Base-by-base conservation (phyloP, 371 early-diverging fungal genomes). In the Gilbertella persicaria region DNA sequence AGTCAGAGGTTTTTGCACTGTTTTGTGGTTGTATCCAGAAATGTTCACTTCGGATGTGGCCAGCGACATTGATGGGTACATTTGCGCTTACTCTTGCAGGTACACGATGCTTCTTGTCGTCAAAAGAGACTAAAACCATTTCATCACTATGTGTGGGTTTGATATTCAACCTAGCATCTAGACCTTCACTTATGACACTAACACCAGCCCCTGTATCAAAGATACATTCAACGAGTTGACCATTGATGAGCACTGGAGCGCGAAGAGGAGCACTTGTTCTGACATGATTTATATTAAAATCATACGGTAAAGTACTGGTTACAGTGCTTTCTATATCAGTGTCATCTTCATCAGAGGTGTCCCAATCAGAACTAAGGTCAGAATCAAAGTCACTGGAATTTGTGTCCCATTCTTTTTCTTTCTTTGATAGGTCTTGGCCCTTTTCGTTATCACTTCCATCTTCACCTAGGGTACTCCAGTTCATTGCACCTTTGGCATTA, bases 1-100 rank as follows among this genome's bases (percentile, higher is more conserved):
- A 28, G 14, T 25, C 25, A 2, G 16, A 3, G 4, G 25, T 16
- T 3, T 44, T 28, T 0, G 10, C 0, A 1, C 2, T 16, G n/a
- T 4, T 5, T 9, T 10, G 16, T 2, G 14, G 14, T 7, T 44
- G 45, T 10, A 44, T 44, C 12, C 45, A 44, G 0, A 44, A 16
- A 16, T 44, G 45, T n/a, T 44, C 45, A 1, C 14, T 5, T 2
- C 45, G 0, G 5, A 28, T 2, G 3, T 29, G 26, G 28, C 45
- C 45, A 25, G 28, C 45, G n/a, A 44, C 28, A 17, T 16, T 14
- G 16, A 44, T 16, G n/a, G 45, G 26, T 4, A 44, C 45, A 44
- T 44, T 17, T 0, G 16, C 26, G 6, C n/a, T 26, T 0, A 44
- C 29, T 1, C 12, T 26, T 2, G 25, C 13, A 0, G 45, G 24